Percentiles rank a stretch among this genome's conserved stretches.
Conservation (phyloP, 805 yeast species). For the Saccharomycopsis sp. region DNA sequence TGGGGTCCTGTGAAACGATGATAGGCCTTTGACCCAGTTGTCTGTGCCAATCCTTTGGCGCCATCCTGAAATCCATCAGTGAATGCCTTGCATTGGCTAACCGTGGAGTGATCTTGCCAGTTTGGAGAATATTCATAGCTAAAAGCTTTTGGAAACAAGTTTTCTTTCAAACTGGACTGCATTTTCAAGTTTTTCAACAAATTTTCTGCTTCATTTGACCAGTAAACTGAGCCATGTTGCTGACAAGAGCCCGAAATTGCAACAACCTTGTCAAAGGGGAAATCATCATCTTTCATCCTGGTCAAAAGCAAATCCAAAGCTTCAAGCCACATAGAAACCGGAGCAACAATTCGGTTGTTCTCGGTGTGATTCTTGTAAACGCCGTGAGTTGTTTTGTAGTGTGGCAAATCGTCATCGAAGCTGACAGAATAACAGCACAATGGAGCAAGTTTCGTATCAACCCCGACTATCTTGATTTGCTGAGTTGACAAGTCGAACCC, state of each 20-base stretch:
- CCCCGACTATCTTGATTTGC: conserved; percentile 69
- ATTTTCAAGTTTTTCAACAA: conserved; percentile 28
- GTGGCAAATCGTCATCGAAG: conserved; percentile 56
- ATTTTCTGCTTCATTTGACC: conserved; percentile 45
- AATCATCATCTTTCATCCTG: conserved; percentile 38
- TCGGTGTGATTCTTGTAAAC: conserved; percentile 43
- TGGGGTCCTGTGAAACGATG: conserved; percentile 90
- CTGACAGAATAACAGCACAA: conserved; percentile 54
- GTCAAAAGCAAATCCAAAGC: conserved; percentile 60
- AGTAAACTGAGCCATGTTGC: conserved; percentile 86
- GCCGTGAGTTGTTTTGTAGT: conserved; percentile 64
- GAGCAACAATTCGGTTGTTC: conserved; percentile 59
- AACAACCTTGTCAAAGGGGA: conserved; percentile 50
- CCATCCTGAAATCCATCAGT: conserved; percentile 59
- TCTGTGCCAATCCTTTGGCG: conserved; percentile 41
- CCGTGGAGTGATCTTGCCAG: conserved; percentile 94
- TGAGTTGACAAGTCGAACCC: conserved; percentile 90
- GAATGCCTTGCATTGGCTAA: conserved; percentile 51
- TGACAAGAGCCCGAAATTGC: conserved; percentile 83
- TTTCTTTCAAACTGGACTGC: conserved; percentile 37
- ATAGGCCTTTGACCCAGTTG: conserved; percentile 84
- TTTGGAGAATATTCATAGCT: conserved; percentile 67
- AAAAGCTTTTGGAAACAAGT: conserved; percentile 43
- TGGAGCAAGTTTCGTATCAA: conserved; percentile 44
- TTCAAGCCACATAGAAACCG: conserved; percentile 86